phyloP scores from a whole-genome alignment of 257 asterid genomes.

The Primulina tabacum region DNA sequence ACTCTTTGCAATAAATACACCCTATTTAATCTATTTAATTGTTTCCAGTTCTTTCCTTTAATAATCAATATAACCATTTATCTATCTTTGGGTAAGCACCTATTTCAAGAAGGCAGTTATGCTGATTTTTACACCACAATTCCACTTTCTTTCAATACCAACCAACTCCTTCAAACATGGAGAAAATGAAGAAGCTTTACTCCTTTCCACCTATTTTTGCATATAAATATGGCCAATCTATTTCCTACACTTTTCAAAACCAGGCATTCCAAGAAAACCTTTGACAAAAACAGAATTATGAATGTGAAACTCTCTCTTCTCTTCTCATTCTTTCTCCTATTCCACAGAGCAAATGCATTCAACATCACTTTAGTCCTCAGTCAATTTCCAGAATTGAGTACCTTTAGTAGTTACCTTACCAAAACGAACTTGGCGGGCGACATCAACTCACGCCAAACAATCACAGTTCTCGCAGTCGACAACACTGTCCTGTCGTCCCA shows the following conservation, averaged over 20 bases:
- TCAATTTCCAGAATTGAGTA: conserved; percentile 41
- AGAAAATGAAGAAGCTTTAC: conserved; percentile 6
- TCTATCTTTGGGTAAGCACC: neutral
- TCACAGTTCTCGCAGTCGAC: conserved; percentile 52
- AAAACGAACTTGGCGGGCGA: conserved; percentile 38
- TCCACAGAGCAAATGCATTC: conserved; percentile 33
- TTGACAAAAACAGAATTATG: conserved; percentile 29
- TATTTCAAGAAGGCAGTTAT: neutral
- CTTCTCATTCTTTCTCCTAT: conserved; percentile 33
- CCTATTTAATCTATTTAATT: too few relatives aligned
- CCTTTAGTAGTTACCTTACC: conserved; percentile 54
- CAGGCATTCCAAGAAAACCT: neutral
- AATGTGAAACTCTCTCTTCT: conserved; percentile 27
- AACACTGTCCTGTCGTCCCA: conserved; percentile 40
- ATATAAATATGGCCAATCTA: conserved; percentile 17
- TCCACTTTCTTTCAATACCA: neutral
- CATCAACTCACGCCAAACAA: conserved; percentile 45
- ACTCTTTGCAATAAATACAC: too few relatives aligned
- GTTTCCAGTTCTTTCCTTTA: too few relatives aligned
- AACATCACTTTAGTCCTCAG: conserved; percentile 55
- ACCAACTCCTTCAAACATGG: neutral
- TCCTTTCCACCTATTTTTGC: conserved; percentile 18
- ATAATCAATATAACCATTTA: neutral
- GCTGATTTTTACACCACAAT: neutral
- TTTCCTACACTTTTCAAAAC: neutral